Conservation (phyloP, 2,329 filamentous ascomycete genomes). For the Colletotrichum noveboracense region DNA sequence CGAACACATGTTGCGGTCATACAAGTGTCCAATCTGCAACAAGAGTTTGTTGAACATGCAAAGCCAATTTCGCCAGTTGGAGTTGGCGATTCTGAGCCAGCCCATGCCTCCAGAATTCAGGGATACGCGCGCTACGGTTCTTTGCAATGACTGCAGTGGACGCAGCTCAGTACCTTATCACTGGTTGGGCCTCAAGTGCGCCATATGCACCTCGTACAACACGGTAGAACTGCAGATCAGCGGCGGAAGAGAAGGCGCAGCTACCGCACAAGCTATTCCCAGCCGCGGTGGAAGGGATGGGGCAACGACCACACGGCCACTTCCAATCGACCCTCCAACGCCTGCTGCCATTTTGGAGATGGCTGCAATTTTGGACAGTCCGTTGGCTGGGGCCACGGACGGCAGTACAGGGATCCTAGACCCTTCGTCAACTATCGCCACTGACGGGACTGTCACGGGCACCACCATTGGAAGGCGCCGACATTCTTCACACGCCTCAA, state of each 20-base stretch:
- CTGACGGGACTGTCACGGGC: neutral
- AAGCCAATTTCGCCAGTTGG: slow-evolving; percentile 87
- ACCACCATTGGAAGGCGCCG: slow-evolving; percentile 31
- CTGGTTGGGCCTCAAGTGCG: slow-evolving; percentile 93
- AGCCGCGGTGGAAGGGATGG: neutral
- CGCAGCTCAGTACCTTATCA: slow-evolving; percentile 89
- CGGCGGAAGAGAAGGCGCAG: slow-evolving; percentile 36
- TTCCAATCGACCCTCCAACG: neutral
- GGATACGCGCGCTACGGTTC: slow-evolving; percentile 80
- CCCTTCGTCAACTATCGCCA: neutral
- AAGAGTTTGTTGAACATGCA: slow-evolving; percentile 99
- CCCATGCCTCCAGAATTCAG: slow-evolving; percentile 89
- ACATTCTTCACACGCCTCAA: slow-evolving; percentile 40
- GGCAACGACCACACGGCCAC: neutral
- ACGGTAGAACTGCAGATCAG: slow-evolving; percentile 69
- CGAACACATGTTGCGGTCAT: slow-evolving; percentile 86
- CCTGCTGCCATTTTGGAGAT: neutral
- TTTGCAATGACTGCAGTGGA: slow-evolving; percentile 94
- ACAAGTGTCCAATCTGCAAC: slow-evolving; percentile 96
- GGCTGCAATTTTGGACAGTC: neutral
- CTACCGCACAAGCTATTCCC: neutral
- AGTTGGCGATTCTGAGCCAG: slow-evolving; percentile 84
- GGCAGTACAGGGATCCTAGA: neutral
- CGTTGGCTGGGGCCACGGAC: neutral
- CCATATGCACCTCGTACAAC: slow-evolving; percentile 73